Evolutionary conservation across 306 rosid species (phyloP).

Genomic region (Sindora glabra): DNA sequence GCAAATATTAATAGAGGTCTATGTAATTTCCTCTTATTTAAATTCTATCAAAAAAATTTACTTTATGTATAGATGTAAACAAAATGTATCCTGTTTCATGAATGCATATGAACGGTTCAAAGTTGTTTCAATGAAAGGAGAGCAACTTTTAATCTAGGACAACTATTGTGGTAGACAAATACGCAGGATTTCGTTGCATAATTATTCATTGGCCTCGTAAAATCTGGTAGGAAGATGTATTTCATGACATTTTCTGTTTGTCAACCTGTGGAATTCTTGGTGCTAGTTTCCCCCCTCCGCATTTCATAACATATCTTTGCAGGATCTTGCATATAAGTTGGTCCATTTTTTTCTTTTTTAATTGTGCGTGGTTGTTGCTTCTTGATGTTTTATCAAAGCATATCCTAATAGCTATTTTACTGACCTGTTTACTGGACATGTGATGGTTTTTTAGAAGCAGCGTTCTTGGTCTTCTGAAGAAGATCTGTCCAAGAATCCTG

Average conservation of each 20-base stretch:
- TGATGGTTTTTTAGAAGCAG: constrained; percentile 42
- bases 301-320: neutral
- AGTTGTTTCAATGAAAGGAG: neutral
- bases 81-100: neutral
- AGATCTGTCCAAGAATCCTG: constrained; percentile 9
- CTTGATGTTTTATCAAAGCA: neutral
- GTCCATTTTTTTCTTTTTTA: neutral
- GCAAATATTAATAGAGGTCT: neutral
- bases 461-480: neutral
- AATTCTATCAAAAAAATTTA: too few species aligned
- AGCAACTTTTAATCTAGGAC: neutral
- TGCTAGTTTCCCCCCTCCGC: neutral
- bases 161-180: neutral
- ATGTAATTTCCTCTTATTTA: neutral
- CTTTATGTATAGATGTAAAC: neutral
- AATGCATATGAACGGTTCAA: neutral
- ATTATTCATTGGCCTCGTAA: neutral
- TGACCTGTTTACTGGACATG: constrained; percentile 11
- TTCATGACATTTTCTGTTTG: neutral
- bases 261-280: neutral
- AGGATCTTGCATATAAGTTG: neutral
- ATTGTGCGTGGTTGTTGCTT: neutral
- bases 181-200: neutral
- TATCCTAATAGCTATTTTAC: constrained; percentile 8
- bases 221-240: neutral